These are phyloP conservation scores for Lophium mytilinum DNA, from an alignment of 495 filamentous ascomycete species.

Conservation along the genomic window DNA sequence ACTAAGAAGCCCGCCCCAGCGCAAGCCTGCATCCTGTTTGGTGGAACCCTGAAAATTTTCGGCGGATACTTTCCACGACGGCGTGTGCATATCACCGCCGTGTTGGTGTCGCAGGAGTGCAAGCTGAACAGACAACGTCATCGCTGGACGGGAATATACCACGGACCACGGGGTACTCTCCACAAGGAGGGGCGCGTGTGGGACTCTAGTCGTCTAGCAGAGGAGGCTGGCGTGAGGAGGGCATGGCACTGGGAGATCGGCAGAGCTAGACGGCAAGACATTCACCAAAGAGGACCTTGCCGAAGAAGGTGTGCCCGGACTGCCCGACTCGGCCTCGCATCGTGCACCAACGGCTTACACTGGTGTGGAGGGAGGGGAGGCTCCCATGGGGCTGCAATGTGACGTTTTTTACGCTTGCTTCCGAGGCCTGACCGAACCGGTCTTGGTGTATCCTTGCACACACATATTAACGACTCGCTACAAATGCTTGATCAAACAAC, in stretches of 20 bases:
- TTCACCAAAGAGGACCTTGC: constrained; percentile 1
- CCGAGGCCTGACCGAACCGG: background rate
- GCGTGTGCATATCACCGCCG: constrained; percentile 10
- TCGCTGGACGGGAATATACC: background rate
- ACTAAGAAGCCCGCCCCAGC: background rate
- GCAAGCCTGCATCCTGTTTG: background rate
- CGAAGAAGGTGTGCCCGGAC: constrained; percentile 6
- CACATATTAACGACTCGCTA: too few relatives aligned
- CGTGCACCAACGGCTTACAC: too few relatives aligned
- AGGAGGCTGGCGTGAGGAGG: constrained; percentile 6
- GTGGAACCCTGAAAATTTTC: background rate
- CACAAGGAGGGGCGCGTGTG: constrained; percentile 1
- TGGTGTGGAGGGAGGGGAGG: too few relatives aligned
- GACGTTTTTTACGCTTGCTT: background rate
- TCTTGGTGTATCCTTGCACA: too few relatives aligned
- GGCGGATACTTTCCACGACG: background rate
- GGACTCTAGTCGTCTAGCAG: constrained; percentile 8
- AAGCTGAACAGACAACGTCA: constrained; percentile 9
- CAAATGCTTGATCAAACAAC: too few relatives aligned
- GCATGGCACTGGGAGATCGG: constrained; percentile 8
- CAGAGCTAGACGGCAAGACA: background rate
- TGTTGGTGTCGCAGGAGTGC: background rate
- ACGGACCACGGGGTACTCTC: background rate
- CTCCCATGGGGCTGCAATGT: background rate
- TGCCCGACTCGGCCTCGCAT: background rate